Percentiles rank a stretch among this genome's conserved stretches.
phyloP scores from a whole-genome alignment of 495 filamentous ascomycete genomes.

The Mytilinidion resinicola region DNA sequence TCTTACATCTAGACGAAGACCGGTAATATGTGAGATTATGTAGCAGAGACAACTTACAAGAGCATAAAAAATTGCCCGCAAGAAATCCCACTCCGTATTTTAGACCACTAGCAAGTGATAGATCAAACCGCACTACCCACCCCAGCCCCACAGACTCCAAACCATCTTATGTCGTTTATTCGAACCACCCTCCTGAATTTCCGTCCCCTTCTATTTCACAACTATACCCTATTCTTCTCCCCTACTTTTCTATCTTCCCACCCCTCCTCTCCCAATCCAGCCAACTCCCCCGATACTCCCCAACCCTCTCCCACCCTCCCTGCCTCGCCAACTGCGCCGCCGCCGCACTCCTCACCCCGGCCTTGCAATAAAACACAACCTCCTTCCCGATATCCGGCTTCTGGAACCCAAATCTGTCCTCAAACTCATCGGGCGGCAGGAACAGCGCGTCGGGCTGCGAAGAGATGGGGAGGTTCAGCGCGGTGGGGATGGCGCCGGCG shows the following conservation, averaged over 20 bases:
- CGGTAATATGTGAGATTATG: too few species aligned
- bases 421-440: constrained; percentile 69
- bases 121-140: too few species aligned
- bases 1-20: too few species aligned
- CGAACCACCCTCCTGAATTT: too few species aligned
- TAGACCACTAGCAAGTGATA: too few species aligned
- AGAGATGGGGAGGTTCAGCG: constrained; percentile 67
- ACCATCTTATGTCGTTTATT: too few species aligned
- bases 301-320: constrained; percentile 66
- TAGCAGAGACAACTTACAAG: too few species aligned
- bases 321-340: constrained; percentile 75
- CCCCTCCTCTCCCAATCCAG: constrained; percentile 73
- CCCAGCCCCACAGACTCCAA: too few species aligned
- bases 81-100: too few species aligned
- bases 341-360: constrained; percentile 72
- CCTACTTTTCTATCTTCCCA: constrained; percentile 39
- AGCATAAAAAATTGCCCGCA: too few species aligned
- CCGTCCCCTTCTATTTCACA: too few species aligned
- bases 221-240: too few species aligned
- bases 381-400: constrained; percentile 51
- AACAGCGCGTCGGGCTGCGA: constrained; percentile 72
- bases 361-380: constrained; percentile 88
- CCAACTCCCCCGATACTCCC: constrained; percentile 87
- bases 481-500: constrained; percentile 69
- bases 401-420: constrained; percentile 60